A percentile compares a stretch with the other conserved stretches of the same genome.
Conservation (phyloP, 129 eudicot genomes). For the Tagetes patula region DNA sequence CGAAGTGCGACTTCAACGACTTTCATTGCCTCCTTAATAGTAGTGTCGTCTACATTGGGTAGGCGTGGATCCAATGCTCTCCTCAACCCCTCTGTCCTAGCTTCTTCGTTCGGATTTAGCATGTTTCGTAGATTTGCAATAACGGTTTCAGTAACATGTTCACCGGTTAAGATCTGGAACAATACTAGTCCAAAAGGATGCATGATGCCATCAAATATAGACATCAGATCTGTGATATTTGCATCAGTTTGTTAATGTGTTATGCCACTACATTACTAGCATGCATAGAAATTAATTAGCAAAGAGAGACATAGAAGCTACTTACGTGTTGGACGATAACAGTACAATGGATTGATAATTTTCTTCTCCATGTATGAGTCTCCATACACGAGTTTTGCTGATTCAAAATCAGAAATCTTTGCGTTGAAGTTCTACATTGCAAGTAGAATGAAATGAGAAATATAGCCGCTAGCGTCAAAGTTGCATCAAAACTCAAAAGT, state of each 20-base stretch:
- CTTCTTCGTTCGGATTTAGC: not conserved
- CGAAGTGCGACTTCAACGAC: not conserved
- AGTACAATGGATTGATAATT: not conserved
- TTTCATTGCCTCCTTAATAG: not conserved
- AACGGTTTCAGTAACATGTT: not conserved
- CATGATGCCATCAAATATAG: not conserved
- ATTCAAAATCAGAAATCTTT: not conserved
- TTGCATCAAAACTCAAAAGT: not conserved
- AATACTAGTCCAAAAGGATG: not conserved
- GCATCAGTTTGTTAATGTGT: not conserved
- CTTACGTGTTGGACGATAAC: not conserved
- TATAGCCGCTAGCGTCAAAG: not conserved
- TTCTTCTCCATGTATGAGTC: not conserved
- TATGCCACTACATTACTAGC: too few species aligned
- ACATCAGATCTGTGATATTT: not conserved
- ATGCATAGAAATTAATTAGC: not conserved
- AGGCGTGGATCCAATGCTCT: too few species aligned
- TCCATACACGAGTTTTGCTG: not conserved
- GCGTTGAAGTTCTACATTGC: conserved; percentile 3
- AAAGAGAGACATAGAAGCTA: not conserved
- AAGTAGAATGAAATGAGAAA: not conserved
- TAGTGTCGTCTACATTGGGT: not conserved
- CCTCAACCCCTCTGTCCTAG: not conserved
- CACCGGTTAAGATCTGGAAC: not conserved
- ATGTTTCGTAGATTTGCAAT: not conserved